A percentile compares a stretch with the other conserved stretches of the same genome.
Evolutionary conservation across 164 flowering plant genomes (phyloP).

Genomic region (Paratinospora sagittata): DNA sequence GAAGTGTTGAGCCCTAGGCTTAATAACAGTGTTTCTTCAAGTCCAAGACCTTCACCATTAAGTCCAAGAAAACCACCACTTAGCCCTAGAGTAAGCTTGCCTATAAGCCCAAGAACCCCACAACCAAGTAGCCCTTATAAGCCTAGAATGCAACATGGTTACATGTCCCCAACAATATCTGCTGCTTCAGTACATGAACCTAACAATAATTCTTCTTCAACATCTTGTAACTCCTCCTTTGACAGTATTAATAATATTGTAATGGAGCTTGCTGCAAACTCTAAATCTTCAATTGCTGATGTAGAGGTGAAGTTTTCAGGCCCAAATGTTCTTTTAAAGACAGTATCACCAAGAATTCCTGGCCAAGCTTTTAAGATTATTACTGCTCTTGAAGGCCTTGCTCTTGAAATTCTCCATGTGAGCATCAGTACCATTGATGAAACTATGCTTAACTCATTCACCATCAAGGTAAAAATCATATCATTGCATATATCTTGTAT

Average conservation of each 20-base stretch:
- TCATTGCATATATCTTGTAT: background rate
- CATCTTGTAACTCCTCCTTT: conserved; percentile 27
- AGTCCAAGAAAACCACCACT: conserved; percentile 70
- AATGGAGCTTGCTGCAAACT: conserved; percentile 67
- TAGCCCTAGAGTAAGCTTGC: conserved; percentile 57
- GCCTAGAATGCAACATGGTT: conserved; percentile 34
- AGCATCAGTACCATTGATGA: conserved; percentile 59
- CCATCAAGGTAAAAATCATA: conserved; percentile 68
- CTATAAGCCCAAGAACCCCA: conserved; percentile 90
- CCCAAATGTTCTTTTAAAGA: conserved; percentile 68
- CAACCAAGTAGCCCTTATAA: conserved; percentile 74
- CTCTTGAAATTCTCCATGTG: conserved; percentile 75
- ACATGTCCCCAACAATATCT: conserved; percentile 23
- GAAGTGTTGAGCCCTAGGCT: conserved; percentile 84
- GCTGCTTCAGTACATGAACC: background rate
- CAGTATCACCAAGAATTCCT: conserved; percentile 55
- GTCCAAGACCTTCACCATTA: conserved; percentile 57
- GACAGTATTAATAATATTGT: conserved; percentile 14
- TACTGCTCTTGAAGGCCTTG: conserved; percentile 58
- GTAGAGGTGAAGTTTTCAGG: conserved; percentile 93
- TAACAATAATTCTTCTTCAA: conserved; percentile 27
- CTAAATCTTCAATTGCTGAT: conserved; percentile 64
- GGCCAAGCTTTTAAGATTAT: conserved; percentile 74
- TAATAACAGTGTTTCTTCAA: conserved; percentile 30
- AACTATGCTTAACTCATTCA: conserved; percentile 75